These are phyloP conservation scores for Tolypocladium capitatum DNA, from an alignment of 2,329 filamentous ascomycete species.

Conservation along the genomic window DNA sequence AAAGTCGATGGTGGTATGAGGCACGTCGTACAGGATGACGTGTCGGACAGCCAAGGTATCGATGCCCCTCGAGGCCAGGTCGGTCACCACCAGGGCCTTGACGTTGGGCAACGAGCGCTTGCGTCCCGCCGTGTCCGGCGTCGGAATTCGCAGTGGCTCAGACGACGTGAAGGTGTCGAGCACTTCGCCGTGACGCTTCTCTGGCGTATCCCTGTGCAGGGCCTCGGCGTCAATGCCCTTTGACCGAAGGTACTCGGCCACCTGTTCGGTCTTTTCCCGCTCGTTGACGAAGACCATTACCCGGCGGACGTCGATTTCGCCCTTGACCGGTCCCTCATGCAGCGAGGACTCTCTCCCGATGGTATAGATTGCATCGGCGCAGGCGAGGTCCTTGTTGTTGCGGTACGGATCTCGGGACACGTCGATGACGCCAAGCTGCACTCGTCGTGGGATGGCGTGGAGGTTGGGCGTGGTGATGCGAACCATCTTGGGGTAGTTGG, in stretches of 20 bases:
- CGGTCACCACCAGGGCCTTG: slow-evolving; percentile 87
- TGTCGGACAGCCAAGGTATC: slow-evolving; percentile 85
- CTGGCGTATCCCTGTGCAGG: slow-evolving; percentile 70
- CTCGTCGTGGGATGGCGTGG: slow-evolving; percentile 86
- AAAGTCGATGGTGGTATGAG: slow-evolving; percentile 94
- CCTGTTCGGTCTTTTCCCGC: slow-evolving; percentile 71
- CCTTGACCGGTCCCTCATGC: slow-evolving; percentile 42
- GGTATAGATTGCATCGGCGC: slow-evolving; percentile 87
- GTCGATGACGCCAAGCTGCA: slow-evolving; percentile 88
- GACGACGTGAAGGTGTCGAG: slow-evolving; percentile 58
- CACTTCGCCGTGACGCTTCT: slow-evolving; percentile 64
- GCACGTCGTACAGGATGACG: slow-evolving; percentile 93
- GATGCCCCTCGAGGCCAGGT: slow-evolving; percentile 83
- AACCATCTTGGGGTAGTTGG: slow-evolving; percentile 67
- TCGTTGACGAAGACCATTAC: slow-evolving; percentile 96
- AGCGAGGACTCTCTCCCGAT: slow-evolving; percentile 64
- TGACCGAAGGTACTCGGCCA: slow-evolving; percentile 62
- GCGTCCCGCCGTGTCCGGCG: slow-evolving; percentile 17
- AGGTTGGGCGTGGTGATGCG: slow-evolving; percentile 91
- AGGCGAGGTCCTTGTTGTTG: slow-evolving; percentile 85
- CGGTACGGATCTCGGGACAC: slow-evolving; percentile 85
- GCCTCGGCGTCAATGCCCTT: slow-evolving; percentile 86
- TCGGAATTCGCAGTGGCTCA: slow-evolving; percentile 24
- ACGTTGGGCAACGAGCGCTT: slow-evolving; percentile 54
- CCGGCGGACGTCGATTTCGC: slow-evolving; percentile 57